Evolutionary conservation across 2,329 filamentous ascomycete genomes (phyloP).

Genomic region (Nemania sp.): DNA sequence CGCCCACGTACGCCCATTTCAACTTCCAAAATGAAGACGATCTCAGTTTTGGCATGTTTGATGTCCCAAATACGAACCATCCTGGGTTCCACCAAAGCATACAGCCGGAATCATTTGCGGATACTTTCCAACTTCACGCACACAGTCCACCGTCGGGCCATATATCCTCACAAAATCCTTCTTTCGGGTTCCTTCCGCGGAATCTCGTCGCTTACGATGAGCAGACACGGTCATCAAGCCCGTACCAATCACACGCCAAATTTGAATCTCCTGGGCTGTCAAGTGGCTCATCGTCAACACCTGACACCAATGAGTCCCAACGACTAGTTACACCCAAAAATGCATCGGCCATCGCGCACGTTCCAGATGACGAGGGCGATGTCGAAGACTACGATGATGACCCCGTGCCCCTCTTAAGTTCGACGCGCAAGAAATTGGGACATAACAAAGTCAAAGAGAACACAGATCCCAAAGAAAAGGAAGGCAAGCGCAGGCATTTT

Average conservation of each 20-base stretch:
- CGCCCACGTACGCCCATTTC: conserved; percentile 30
- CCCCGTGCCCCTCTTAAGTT: conserved; percentile 11
- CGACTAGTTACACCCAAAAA: conserved; percentile 32
- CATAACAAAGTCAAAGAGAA: conserved; percentile 33
- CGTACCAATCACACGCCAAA: conserved; percentile 22
- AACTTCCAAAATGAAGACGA: conserved; percentile 29
- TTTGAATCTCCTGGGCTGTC: conserved; percentile 32
- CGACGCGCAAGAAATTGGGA: conserved; percentile 30
- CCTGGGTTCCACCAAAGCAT: conserved; percentile 21
- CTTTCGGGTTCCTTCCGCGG: conserved; percentile 17
- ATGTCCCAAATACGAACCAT: conserved; percentile 16
- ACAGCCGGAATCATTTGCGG: conserved; percentile 15
- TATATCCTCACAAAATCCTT: conserved; percentile 6
- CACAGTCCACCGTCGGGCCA: conserved; percentile 16
- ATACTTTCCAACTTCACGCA: conserved; percentile 21
- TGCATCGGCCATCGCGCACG: conserved; percentile 6
- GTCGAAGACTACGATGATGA: conserved; percentile 19
- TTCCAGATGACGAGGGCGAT: conserved; percentile 3
- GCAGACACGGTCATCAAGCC: conserved; percentile 15
- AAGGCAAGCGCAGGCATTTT: conserved; percentile 57
- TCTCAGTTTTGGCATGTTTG: conserved; percentile 29
- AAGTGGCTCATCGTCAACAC: conserved; percentile 34
- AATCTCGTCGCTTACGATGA: conserved; percentile 14
- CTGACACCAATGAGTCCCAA: conserved; percentile 32
- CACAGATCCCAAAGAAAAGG: conserved; percentile 35